Evolutionary conservation across 495 filamentous ascomycete species (phyloP), one percentile per base, ranked within the genome.

Genomic region (Tuber indicum): DNA sequence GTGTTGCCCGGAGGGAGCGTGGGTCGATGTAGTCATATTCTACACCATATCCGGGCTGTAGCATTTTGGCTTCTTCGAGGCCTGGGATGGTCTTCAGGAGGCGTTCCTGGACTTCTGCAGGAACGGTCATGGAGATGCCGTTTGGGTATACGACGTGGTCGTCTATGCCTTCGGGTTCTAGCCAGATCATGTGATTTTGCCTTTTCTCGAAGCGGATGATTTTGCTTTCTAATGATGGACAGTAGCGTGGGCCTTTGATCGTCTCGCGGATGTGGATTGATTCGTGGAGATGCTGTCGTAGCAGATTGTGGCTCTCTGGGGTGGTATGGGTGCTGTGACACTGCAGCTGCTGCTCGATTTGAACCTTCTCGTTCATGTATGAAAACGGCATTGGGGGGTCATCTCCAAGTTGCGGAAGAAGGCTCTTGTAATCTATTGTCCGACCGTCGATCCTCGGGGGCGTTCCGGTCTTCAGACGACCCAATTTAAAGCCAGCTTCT

Each of bases 11-110:
- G 14, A 99, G 87, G 82, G 90, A 91, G 74, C 96, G 92, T 14
- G 96, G 96, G 84, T 99, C 96, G 16, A 99, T 92, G 84, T 98
- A 99, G 86, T 99, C 96, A 84, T 99, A 99, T 85, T 99, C 96
- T 10, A 99, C 96, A 70, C 96, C 96, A 83, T 99, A 99, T 72
- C 96, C 96, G 3, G 96, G 91, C 82, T 98, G 96, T 7, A 97
- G 91, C 96, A 99, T 98, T 70, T 86, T 89, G 4, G 93, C 93
- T 78, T 97, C 90, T 84, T 97, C 94, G 41, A 99, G 89, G 19
- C 96, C 96, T 26, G 85, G 88, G 74, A 99, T 91, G 0, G 93
- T 97, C 74, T 90, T 92, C 17, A 99, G 87, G 84, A 97, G 90
- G 62, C 89, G 89, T 77, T 92, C 91, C 84, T 99, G 96, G 4